Conservation (phyloP, 2,329 filamentous ascomycete species). For the Aspergillus alliaceus region DNA sequence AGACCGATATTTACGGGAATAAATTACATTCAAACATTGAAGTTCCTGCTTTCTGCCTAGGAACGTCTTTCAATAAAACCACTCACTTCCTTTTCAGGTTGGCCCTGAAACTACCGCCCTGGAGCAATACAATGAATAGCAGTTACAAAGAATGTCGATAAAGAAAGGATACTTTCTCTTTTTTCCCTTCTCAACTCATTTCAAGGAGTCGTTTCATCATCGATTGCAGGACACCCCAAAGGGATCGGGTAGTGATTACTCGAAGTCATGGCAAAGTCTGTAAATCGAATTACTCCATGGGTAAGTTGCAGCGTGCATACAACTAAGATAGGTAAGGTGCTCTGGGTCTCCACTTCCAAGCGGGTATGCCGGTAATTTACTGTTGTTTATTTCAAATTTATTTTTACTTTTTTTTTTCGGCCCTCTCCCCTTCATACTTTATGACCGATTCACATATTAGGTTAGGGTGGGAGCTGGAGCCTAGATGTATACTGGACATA, state of each 20-base stretch:
- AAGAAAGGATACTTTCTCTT: not conserved
- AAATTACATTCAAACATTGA: not conserved
- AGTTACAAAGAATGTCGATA: not conserved
- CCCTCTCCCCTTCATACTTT: not conserved
- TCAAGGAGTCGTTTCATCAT: not conserved
- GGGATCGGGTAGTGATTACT: not conserved
- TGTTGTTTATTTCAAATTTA: constrained; percentile 1
- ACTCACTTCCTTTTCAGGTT: not conserved
- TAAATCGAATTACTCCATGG: not conserved
- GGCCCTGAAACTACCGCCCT: not conserved
- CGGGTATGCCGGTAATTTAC: constrained; percentile 15
- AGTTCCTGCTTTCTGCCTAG: too few species aligned
- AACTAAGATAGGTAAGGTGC: not conserved
- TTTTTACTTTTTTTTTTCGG: not conserved
- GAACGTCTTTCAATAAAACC: not conserved
- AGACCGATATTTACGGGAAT: constrained; percentile 9
- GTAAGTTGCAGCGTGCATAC: not conserved
- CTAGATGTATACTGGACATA: not conserved
- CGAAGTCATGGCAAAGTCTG: not conserved
- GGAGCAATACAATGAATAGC: not conserved
- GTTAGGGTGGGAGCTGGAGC: not conserved
- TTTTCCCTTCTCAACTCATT: not conserved
- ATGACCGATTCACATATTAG: not conserved
- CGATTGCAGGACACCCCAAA: not conserved
- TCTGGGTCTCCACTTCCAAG: constrained; percentile 4